phyloP scores from a whole-genome alignment of 1,284 basidiomycete genomes.

The Sutorius eximius region DNA sequence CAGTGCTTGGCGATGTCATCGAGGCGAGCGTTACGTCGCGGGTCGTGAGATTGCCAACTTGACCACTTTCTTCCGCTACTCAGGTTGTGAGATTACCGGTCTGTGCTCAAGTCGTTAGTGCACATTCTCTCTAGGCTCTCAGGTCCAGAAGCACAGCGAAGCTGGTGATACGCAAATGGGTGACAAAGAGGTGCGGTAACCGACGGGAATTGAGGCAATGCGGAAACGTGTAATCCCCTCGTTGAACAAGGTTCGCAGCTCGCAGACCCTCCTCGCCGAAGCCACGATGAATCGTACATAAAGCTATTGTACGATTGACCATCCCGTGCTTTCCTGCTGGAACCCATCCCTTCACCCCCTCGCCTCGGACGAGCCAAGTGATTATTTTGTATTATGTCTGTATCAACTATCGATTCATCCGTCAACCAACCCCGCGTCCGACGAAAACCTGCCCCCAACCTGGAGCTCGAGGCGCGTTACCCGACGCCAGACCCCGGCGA shows the following conservation, averaged over 20 bases:
- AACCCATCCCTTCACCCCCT: slow-evolving; percentile 5
- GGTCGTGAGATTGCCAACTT: slow-evolving; percentile 10
- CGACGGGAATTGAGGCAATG: slow-evolving; percentile 34
- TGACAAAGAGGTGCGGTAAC: slow-evolving; percentile 33
- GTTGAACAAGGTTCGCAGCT: slow-evolving; percentile 22
- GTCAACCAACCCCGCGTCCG: slow-evolving; percentile 29
- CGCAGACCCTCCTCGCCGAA: slow-evolving; percentile 34
- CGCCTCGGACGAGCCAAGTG: slow-evolving; percentile 10
- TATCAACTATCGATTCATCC: slow-evolving; percentile 25
- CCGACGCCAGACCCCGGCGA: slow-evolving; percentile 35
- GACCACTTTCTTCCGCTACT: background rate
- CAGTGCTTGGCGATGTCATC: background rate
- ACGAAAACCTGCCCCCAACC: slow-evolving; percentile 35
- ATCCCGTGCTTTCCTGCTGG: slow-evolving; percentile 17
- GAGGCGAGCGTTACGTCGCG: background rate
- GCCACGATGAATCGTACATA: slow-evolving; percentile 39
- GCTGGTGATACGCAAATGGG: slow-evolving; percentile 17
- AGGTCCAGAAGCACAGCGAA: slow-evolving; percentile 24
- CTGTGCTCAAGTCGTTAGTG: background rate
- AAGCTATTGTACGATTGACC: slow-evolving; percentile 18
- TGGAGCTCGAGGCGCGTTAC: slow-evolving; percentile 35
- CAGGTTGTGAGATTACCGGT: slow-evolving; percentile 6
- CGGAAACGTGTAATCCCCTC: slow-evolving; percentile 27
- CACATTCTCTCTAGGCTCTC: slow-evolving; percentile 2
- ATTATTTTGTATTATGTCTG: slow-evolving; percentile 33